Percentiles rank a stretch among this genome's conserved stretches.
Evolutionary conservation across 2,329 filamentous ascomycete species (phyloP).

Genomic region (Neophaeococcomyces aloes): DNA sequence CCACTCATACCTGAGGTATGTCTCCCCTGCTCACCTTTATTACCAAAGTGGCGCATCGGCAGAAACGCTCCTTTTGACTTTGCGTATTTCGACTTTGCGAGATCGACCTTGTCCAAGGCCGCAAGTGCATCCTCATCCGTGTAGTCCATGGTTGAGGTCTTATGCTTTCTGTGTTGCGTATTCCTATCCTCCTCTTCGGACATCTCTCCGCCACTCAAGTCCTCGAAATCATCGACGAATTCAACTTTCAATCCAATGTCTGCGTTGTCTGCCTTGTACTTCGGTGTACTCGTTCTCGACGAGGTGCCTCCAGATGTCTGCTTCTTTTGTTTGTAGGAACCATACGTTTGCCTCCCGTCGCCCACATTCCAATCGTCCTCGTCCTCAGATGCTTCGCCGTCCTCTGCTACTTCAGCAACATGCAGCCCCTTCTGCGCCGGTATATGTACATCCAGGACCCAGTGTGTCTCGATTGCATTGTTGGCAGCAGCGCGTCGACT

Average conservation of each 20-base stretch:
- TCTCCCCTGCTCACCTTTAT: not conserved
- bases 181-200: not conserved
- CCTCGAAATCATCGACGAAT: not conserved
- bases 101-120: conserved; percentile 4
- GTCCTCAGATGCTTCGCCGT: conserved; percentile 2
- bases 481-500: not conserved
- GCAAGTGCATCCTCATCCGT: conserved; percentile 5
- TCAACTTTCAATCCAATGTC: not conserved
- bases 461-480: conserved; percentile 14
- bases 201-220: not conserved
- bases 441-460: conserved; percentile 16
- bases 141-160: not conserved
- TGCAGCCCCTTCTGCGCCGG: not conserved
- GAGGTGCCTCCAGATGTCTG: not conserved
- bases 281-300: not conserved
- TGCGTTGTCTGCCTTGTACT: not conserved
- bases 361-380: conserved; percentile 8
- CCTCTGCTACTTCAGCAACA: not conserved
- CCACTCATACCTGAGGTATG: not conserved
- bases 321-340: conserved; percentile 13
- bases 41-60: not conserved
- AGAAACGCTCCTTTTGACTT: conserved; percentile 2
- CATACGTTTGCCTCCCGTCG: conserved; percentile 18
- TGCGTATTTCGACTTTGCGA: conserved; percentile 5
- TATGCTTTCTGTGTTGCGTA: not conserved